Evolutionary conservation across 371 early-diverging fungal genomes (phyloP).

Genomic region (Mucor sp.): DNA sequence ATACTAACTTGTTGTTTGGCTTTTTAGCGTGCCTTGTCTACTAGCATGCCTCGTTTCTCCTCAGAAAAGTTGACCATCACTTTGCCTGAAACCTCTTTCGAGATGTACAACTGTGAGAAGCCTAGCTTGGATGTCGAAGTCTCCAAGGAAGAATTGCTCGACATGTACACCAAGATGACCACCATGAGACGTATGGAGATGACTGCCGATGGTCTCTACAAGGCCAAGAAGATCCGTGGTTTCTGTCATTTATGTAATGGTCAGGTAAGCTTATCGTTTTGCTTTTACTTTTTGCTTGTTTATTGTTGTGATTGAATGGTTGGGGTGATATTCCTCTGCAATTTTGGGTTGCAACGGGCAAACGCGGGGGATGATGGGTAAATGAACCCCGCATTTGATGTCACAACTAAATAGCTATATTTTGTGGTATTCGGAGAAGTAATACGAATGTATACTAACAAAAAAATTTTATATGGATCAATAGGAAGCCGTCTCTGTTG

Average conservation of each 20-base stretch:
- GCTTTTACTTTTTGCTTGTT: constrained; percentile 11
- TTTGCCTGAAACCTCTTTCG: constrained; percentile 63
- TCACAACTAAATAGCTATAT: constrained; percentile 6
- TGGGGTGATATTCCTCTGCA: not conserved
- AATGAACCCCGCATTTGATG: constrained; percentile 34
- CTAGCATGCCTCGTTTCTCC: constrained; percentile 37
- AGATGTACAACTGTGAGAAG: constrained; percentile 68
- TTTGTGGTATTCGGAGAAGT: constrained; percentile 6
- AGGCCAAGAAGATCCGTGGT: constrained; percentile 96
- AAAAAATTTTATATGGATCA: not conserved
- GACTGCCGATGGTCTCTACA: constrained; percentile 95
- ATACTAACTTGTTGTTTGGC: not conserved
- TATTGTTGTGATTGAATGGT: not conserved
- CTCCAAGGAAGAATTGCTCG: constrained; percentile 73
- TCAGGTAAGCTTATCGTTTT: constrained; percentile 63
- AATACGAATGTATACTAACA: not conserved
- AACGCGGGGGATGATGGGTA: constrained; percentile 36
- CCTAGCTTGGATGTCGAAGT: constrained; percentile 64
- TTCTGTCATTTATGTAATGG: constrained; percentile 99
- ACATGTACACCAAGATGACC: constrained; percentile 89
- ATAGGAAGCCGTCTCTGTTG: constrained; percentile 96
- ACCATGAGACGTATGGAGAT: constrained; percentile 93
- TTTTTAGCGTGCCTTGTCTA: constrained; percentile 47
- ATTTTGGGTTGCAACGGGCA: constrained; percentile 24
- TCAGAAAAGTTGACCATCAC: constrained; percentile 53